Conservation (phyloP, 2,329 filamentous ascomycete species). For the Ophiostoma pallidulum region DNA sequence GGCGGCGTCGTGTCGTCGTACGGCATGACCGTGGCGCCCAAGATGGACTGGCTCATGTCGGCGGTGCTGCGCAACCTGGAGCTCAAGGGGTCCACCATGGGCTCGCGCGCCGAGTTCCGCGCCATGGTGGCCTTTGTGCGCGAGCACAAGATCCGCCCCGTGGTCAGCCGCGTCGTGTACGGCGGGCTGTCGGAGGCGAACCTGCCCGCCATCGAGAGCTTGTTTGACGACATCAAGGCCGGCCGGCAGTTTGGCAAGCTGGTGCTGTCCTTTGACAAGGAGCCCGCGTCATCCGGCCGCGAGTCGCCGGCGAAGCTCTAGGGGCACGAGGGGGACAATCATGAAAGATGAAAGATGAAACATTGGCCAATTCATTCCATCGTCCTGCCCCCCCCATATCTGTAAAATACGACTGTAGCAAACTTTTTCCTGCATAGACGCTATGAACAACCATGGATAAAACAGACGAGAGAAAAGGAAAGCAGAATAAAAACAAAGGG, state of each 20-base stretch:
- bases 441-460: no score
- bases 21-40: slow-evolving; percentile 81
- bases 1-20: slow-evolving; percentile 82
- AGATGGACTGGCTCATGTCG: slow-evolving; percentile 77
- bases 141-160: slow-evolving; percentile 61
- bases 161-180: slow-evolving; percentile 65
- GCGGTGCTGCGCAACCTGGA: slow-evolving; percentile 85
- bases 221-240: slow-evolving; percentile 84
- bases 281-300: not conserved
- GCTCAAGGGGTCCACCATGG: slow-evolving; percentile 81
- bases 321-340: no score
- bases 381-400: no score
- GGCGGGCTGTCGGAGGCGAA: slow-evolving; percentile 53
- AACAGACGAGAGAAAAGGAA: no score
- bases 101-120: slow-evolving; percentile 77
- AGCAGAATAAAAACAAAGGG: not conserved
- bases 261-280: slow-evolving; percentile 58
- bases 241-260: slow-evolving; percentile 88
- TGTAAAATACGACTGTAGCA: no score
- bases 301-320: slow-evolving; percentile 31
- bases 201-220: slow-evolving; percentile 63
- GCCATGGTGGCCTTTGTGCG: slow-evolving; percentile 73
- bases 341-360: no score
- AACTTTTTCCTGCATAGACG: no score
- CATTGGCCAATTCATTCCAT: no score